A percentile compares a stretch with the other conserved stretches of the same genome.
These are phyloP conservation scores for Lentinus tigrinus DNA, from an alignment of 768 basidiomycete genomes.

Conservation along the genomic window DNA sequence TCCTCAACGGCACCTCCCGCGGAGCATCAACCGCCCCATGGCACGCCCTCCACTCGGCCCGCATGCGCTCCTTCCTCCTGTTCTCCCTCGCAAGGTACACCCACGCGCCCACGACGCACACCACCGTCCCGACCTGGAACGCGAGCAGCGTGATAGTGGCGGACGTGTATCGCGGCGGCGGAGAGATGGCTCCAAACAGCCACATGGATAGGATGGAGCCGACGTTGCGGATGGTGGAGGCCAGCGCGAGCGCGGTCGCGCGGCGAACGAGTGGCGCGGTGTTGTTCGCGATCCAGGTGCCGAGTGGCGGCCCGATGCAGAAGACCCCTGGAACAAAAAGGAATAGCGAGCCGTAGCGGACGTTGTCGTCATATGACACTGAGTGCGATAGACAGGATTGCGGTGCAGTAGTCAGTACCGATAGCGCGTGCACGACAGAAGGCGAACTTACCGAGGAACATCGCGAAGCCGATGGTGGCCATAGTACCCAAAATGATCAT, in stretches of 20 bases:
- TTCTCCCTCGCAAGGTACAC: conserved; percentile 3
- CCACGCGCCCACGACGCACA: neutral
- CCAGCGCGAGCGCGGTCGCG: conserved; percentile 59
- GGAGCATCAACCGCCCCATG: neutral
- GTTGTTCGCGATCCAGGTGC: conserved; percentile 65
- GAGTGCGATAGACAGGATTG: neutral
- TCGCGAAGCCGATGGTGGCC: conserved; percentile 48
- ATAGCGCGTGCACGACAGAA: neutral
- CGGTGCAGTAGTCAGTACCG: neutral
- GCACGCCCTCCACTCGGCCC: neutral
- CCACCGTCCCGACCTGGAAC: conserved; percentile 37
- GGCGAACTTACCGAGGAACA: conserved; percentile 47
- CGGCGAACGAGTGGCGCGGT: conserved; percentile 53
- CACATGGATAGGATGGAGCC: conserved; percentile 63
- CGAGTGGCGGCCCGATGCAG: conserved; percentile 48
- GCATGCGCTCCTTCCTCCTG: neutral
- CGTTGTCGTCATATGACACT: conserved; percentile 33
- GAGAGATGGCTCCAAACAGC: conserved; percentile 51
- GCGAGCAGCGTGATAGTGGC: conserved; percentile 38
- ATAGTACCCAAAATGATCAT: conserved; percentile 44
- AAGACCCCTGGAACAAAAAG: conserved; percentile 55
- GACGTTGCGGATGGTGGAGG: conserved; percentile 56
- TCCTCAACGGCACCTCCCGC: neutral
- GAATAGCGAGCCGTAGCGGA: conserved; percentile 58
- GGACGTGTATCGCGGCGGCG: conserved; percentile 47